Conservation (phyloP, 805 yeast genomes). For the Metschnikowia reukaufii region DNA sequence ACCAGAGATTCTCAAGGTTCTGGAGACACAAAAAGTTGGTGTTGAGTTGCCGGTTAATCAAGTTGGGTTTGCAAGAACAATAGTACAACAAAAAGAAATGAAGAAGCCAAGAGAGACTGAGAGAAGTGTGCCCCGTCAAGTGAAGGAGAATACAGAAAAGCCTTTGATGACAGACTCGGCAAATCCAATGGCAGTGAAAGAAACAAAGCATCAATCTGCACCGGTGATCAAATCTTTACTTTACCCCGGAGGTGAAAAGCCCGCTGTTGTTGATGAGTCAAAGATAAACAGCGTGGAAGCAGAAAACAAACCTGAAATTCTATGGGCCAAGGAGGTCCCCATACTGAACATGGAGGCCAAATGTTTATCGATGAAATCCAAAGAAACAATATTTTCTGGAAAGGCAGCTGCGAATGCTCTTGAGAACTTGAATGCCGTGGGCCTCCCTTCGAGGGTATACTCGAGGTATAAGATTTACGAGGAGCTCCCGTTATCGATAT, state of each 20-base stretch:
- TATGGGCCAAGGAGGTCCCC: neutral
- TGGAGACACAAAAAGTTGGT: neutral
- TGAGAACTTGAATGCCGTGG: conserved; percentile 10
- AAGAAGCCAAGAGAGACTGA: neutral
- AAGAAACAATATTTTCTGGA: neutral
- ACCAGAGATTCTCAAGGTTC: neutral
- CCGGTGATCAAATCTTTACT: neutral
- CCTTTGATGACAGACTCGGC: neutral
- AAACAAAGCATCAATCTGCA: neutral
- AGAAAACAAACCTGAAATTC: neutral
- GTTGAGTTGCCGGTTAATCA: too few species aligned
- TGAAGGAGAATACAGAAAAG: neutral
- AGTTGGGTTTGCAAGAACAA: too few species aligned
- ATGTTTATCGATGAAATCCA: neutral
- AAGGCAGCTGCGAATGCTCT: conserved; percentile 5
- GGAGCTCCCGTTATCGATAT: conserved; percentile 16
- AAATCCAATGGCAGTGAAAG: neutral
- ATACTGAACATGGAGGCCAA: neutral
- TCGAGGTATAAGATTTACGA: conserved; percentile 18
- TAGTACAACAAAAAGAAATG: neutral
- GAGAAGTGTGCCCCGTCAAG: too few species aligned
- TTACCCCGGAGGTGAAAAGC: neutral
- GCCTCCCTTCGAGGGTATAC: conserved; percentile 10
- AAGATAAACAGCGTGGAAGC: neutral
- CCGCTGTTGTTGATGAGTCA: neutral